Base-by-base conservation (phyloP, 2,329 filamentous ascomycete species). In the Colletotrichum sp. region DNA sequence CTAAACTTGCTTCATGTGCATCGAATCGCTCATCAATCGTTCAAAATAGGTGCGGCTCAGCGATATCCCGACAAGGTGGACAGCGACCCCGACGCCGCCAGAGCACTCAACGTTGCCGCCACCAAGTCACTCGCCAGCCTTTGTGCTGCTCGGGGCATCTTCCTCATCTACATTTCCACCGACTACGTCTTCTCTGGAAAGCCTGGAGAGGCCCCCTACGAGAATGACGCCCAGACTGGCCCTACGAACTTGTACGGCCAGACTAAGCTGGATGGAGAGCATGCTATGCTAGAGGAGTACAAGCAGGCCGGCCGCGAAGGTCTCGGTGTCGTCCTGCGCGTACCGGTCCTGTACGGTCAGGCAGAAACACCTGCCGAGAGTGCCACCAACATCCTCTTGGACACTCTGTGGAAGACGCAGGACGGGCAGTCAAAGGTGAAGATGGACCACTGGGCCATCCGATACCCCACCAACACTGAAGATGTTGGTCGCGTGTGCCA, bases 401-500 rank as follows among this genome's bases (percentile, higher is more conserved):
- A 96, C 69, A 87, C 90, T 1, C 89, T 98, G 8, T 94, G 92
- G 91, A 95, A 94, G 83, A 90, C 92, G 0, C 94, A 96, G 82
- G 90, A 92, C 66, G 86, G 88, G 49, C 90, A 88, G 7, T 88
- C 88, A 3, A 89, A 89, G 72, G 88, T 96, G 55, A 93, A 91
- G 82, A 96, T 98, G 92, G 96, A 98, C 81, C 93, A 98, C 83
- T 98, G 95, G 92, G 93, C 95, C 2, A 86, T 94, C 67, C 91
- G 96, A 32, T 98, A 95, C 85, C 96, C 96, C 10, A 98, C 96
- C 9, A 97, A 97, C 82, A 98, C 95, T 0, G 94, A 95, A 82
- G 96, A 98, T 81, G 93, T 98, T 21, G 95, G 90, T 21, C 90
- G 96, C 52, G 94, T 98, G 62, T 94, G 93, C 80, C 89, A 92